These are phyloP conservation scores for Boletus sp. DNA, from an alignment of 1,284 basidiomycete genomes.

Conservation along the genomic window DNA sequence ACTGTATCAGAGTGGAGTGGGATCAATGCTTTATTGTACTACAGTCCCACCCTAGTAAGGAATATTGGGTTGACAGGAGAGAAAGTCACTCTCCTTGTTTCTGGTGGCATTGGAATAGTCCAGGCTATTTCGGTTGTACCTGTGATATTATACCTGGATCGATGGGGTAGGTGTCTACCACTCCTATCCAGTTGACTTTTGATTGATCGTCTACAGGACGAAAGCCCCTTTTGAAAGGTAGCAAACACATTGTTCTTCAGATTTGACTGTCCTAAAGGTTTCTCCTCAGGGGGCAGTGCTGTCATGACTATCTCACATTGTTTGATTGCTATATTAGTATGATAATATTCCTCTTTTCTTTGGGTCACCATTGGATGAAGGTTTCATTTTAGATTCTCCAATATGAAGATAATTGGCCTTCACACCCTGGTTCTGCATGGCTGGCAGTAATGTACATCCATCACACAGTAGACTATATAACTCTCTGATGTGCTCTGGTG, in stretches of 20 bases:
- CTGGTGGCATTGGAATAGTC: constrained; percentile 76
- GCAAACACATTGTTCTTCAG: constrained; percentile 1
- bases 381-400: constrained; percentile 39
- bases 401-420: constrained; percentile 52
- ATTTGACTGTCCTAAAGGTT: not conserved
- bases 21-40: constrained; percentile 78
- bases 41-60: constrained; percentile 68
- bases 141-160: constrained; percentile 67
- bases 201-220: constrained; percentile 42
- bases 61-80: constrained; percentile 56
- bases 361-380: constrained; percentile 1
- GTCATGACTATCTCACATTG: constrained; percentile 74
- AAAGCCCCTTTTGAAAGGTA: constrained; percentile 58
- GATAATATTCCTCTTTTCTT: not conserved
- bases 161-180: constrained; percentile 49
- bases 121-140: constrained; percentile 75
- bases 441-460: constrained; percentile 55
- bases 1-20: constrained; percentile 67
- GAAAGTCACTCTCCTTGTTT: constrained; percentile 57
- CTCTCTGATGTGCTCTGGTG: constrained; percentile 2
- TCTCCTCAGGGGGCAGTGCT: constrained; percentile 53
- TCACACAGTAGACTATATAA: not conserved
- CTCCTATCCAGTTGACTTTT: not conserved
- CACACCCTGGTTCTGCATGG: constrained; percentile 58
- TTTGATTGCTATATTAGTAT: constrained; percentile 62